Base-by-base conservation (phyloP, 495 filamentous ascomycete genomes). In the Aspergillus heteromorphus region DNA sequence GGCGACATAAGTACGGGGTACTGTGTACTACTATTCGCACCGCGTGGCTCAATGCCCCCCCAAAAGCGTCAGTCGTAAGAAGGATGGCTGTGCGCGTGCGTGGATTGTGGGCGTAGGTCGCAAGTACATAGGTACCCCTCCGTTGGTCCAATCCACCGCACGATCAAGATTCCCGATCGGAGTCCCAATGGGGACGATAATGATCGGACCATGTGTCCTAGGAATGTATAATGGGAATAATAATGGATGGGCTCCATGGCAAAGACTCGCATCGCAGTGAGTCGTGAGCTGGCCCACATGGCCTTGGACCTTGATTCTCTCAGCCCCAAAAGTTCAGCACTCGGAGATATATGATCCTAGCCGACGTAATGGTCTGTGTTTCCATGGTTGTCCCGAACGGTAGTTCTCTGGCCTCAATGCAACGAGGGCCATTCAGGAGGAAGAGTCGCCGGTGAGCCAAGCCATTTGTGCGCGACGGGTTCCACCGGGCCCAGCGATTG, bases 341-440 rank as follows among this genome's bases (percentile, higher is more conserved):
- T 9, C 21, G 34, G 34, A n/a, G 34, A 14, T 38, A n/a, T 47
- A 27, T 20, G n/a, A 21, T 27, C 23, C 14, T 25, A 27, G 40
- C 27, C n/a, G 42, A 53, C 41, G 29, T 45, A 53, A 45, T 45
- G 29, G 30, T 49, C 31, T 14, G 45, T 16, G 42, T 43, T 51
- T 51, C 54, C 54, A 57, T 57, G 54, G 54, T 57, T 57, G 16
- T 47, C 48, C 25, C 41, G 54, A 51, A 57, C 54, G 13, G 48
- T 21, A 25, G 42, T 57, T 57, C 54, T 57, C 48, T 47, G 41
- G 40, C 49, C 43, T 38, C 48, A 38, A 42, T 41, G 27, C n/a
- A 48, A 23, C 52, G 17, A 20, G 7, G 34, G 14, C 30, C 17
- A 47, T 47, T 47, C 11, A 29, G 21, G 43, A 47, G 43, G 14